Base-by-base conservation (phyloP, 345 rosid genomes). In the Corchorus olitorius region DNA sequence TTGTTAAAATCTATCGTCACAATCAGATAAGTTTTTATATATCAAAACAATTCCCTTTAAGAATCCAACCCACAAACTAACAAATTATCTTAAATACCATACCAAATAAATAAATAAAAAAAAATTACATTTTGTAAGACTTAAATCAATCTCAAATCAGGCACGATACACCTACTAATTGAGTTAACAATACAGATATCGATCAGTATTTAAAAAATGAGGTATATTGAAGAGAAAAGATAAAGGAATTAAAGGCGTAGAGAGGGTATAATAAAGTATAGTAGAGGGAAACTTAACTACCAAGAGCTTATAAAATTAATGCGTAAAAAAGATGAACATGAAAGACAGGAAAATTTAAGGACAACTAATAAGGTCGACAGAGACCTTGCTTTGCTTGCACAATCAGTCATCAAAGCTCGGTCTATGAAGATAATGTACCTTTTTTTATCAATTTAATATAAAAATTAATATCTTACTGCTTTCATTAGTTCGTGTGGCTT, bases 311-410 rank as follows among this genome's bases (percentile, higher is more conserved):
- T 84, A 83, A 84, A 74, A 72, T 71, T 78, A 76, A 76, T 58
- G 81, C 70, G 48, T 9, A 69, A 78, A 78, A 78, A 55, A 54
- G 52, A 22, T 14, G 10, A 34, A 55, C 20, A 56, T 41, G 20
- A 13, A 5, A 74, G 58, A 22, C 17, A 41, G 27, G 20, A 67
- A 27, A 64, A 66, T 19, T 75, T 49, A 82, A 39, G 72, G 65
- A 66, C 62, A 72, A 65, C 41, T 46, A 75, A 76, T 75, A 75
- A 75, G 56, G 43, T 39, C 5, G 43, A 39, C 5, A 39, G 43
- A 84, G 83, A 61, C 79, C 63, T 87, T 85, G 90, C 92, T 89
- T 94, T 90, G 93, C 94, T 94, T 94, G 94, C 91, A 90, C 88
- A 85, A 87, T 81, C 94, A 88, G 92, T 74, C 88, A 93, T 85